Percentiles rank a stretch among this genome's conserved stretches.
These are phyloP conservation scores for Solanum etuberosum DNA, from an alignment of 257 asterid species.

Conservation along the genomic window DNA sequence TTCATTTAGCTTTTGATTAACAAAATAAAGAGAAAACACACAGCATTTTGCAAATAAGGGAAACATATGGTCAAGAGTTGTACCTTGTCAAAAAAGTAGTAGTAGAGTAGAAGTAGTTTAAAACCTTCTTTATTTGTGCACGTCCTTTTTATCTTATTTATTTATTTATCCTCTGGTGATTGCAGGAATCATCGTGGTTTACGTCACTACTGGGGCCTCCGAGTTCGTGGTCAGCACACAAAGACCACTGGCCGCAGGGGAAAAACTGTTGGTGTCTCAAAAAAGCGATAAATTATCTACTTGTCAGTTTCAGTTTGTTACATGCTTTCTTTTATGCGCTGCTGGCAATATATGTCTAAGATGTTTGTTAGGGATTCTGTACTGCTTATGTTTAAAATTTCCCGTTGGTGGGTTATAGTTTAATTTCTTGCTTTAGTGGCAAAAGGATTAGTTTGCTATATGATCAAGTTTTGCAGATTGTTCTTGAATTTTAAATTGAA, in stretches of 20 bases:
- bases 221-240: slow-evolving; percentile 7
- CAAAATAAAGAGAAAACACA: neutral
- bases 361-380: neutral
- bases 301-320: neutral
- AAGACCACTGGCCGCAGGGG: slow-evolving; percentile 2
- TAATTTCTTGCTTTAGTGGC: neutral
- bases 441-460: neutral
- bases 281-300: neutral
- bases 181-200: slow-evolving; percentile 4
- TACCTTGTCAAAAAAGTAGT: neutral
- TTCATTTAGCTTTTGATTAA: neutral
- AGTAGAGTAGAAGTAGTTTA: neutral
- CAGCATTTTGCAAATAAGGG: neutral
- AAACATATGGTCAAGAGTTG: neutral
- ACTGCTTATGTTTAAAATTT: neutral
- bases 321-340: neutral
- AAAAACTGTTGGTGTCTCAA: slow-evolving; percentile 3
- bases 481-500: neutral
- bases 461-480: neutral
- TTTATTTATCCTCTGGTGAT: neutral
- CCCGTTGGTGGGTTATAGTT: neutral
- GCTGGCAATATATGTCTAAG: neutral
- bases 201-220: slow-evolving; percentile 10
- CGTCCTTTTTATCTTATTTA: neutral
- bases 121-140: neutral